These are phyloP conservation scores for Saururus chinensis DNA, from an alignment of 164 flowering plant genomes.

Conservation along the genomic window DNA sequence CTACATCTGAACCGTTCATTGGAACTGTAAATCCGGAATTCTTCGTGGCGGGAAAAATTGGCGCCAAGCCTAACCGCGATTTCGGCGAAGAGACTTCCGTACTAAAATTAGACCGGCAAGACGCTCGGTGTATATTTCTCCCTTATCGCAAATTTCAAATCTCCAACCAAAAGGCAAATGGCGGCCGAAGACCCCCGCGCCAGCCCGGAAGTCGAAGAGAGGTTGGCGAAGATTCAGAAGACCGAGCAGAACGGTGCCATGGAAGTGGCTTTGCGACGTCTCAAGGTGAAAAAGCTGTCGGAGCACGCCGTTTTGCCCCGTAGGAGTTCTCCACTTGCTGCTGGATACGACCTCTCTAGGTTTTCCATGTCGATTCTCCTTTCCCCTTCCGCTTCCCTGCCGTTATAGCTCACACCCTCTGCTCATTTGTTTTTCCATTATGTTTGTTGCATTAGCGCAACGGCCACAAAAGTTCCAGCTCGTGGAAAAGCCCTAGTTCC, in stretches of 20 bases:
- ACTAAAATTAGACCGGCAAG: background rate
- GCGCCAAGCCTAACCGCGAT: background rate
- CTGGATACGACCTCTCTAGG: constrained; percentile 76
- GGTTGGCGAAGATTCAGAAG: constrained; percentile 32
- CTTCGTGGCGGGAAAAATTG: background rate
- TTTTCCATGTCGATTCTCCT: background rate
- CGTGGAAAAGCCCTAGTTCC: constrained; percentile 71
- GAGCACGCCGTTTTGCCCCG: constrained; percentile 50
- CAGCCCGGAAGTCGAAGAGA: constrained; percentile 11
- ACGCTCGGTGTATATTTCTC: background rate
- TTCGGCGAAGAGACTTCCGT: too few species aligned
- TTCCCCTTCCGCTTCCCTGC: background rate
- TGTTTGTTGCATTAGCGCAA: constrained; percentile 28
- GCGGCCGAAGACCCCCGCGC: too few species aligned
- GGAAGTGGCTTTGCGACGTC: constrained; percentile 3
- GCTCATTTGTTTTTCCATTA: background rate
- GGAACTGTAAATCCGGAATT: too few species aligned
- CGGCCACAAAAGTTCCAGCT: constrained; percentile 50
- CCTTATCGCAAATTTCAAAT: too few species aligned
- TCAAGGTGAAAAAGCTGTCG: constrained; percentile 44
- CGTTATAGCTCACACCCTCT: too few species aligned
- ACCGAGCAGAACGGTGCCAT: constrained; percentile 16
- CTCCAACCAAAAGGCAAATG: background rate
- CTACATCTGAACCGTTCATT: background rate
- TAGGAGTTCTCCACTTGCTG: constrained; percentile 45